A percentile compares a stretch with the other conserved stretches of the same genome.
phyloP scores from a whole-genome alignment of 768 basidiomycete genomes.

The Leccinum longicurvipes region DNA sequence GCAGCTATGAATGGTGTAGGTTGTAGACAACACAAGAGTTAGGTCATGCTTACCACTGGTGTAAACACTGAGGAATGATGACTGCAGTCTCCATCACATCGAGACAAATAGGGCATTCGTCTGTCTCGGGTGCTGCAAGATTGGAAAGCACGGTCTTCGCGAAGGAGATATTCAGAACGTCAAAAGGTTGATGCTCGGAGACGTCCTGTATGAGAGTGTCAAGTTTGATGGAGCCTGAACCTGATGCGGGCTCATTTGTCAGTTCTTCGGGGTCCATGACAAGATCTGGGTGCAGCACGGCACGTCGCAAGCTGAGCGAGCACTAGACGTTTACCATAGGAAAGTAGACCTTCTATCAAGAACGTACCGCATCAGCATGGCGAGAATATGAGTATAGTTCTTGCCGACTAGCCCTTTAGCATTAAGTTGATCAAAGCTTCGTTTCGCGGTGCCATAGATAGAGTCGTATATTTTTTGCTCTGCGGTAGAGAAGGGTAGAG shows the following conservation, averaged over 20 bases:
- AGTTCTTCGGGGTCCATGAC: slow-evolving; percentile 56
- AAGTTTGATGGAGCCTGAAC: slow-evolving; percentile 45
- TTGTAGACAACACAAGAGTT: background rate
- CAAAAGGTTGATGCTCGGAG: slow-evolving; percentile 33
- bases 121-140: slow-evolving; percentile 44
- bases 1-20: slow-evolving; percentile 49
- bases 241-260: slow-evolving; percentile 32
- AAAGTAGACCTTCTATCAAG: background rate
- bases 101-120: slow-evolving; percentile 81
- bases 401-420: slow-evolving; percentile 75
- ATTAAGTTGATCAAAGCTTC: slow-evolving; percentile 74
- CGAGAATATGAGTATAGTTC: slow-evolving; percentile 85
- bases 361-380: slow-evolving; percentile 88
- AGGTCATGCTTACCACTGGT: slow-evolving; percentile 54
- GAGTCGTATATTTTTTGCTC: slow-evolving; percentile 90
- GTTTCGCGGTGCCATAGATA: slow-evolving; percentile 76
- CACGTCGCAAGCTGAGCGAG: slow-evolving; percentile 69
- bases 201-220: slow-evolving; percentile 58
- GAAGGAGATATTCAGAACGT: slow-evolving; percentile 40
- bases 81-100: slow-evolving; percentile 71
- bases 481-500: slow-evolving; percentile 72
- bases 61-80: slow-evolving; percentile 73
- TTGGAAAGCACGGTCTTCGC: slow-evolving; percentile 64
- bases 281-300: slow-evolving; percentile 86
- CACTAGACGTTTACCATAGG: slow-evolving; percentile 5